These are phyloP conservation scores for Pyricularia grisea DNA, from an alignment of 2,329 filamentous ascomycete species.

Conservation along the genomic window DNA sequence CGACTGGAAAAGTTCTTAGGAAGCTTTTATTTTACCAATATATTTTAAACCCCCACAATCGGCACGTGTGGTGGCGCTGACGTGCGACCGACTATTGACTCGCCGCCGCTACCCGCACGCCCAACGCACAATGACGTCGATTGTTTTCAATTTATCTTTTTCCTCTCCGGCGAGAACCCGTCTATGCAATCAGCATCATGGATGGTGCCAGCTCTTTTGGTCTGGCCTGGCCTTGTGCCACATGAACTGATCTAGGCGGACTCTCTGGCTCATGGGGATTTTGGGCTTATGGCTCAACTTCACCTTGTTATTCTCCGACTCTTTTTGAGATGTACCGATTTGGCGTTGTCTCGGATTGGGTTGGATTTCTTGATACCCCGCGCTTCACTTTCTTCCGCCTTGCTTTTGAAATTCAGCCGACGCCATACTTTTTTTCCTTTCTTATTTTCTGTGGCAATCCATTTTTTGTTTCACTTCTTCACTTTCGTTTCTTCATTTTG, in stretches of 20 bases:
- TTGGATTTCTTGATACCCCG: not conserved
- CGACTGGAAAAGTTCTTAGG: not conserved
- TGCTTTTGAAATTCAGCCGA: not conserved
- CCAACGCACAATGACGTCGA: not conserved
- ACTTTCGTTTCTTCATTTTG: not conserved
- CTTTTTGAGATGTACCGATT: not conserved
- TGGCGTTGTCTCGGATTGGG: not conserved
- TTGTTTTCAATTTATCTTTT: not conserved
- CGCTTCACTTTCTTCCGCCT: not conserved
- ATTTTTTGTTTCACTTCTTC: not conserved
- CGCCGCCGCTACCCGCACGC: not conserved
- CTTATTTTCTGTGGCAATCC: conserved; percentile 1
- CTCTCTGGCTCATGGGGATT: not conserved
- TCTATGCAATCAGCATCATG: not conserved
- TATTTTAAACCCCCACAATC: not conserved
- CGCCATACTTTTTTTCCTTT: conserved; percentile 2
- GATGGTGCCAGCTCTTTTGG: not conserved
- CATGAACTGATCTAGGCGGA: not conserved
- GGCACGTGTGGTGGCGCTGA: not conserved
- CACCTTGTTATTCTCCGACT: not conserved
- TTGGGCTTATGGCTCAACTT: not conserved
- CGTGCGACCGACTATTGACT: not conserved
- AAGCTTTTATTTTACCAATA: not conserved
- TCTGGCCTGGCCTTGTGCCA: not conserved
- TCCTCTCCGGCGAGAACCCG: not conserved